Conservation (phyloP, 371 early-diverging fungal genomes). For the Mucor mucedo region DNA sequence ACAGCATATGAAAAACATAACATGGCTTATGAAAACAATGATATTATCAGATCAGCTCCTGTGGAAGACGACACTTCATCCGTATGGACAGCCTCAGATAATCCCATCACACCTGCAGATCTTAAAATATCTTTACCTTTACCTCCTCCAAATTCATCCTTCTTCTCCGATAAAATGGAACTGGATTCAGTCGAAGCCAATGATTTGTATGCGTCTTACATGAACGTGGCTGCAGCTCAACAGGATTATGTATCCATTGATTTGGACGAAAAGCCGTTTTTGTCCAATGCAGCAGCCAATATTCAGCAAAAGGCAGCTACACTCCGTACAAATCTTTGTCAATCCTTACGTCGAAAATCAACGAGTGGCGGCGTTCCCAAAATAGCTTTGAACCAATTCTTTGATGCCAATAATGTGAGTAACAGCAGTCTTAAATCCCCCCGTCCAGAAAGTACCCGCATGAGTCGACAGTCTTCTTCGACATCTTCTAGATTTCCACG, state of each 20-base stretch:
- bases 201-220: constrained; percentile 35
- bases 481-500: constrained; percentile 17
- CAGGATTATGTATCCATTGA: constrained; percentile 19
- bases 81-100: background rate
- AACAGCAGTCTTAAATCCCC: constrained; percentile 11
- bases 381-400: constrained; percentile 14
- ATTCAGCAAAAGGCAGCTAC: constrained; percentile 37
- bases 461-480: constrained; percentile 27
- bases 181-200: constrained; percentile 40
- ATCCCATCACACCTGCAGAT: background rate
- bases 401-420: constrained; percentile 3
- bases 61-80: constrained; percentile 5
- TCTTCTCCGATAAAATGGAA: constrained; percentile 54
- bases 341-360: constrained; percentile 43
- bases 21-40: background rate
- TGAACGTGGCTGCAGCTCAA: constrained; percentile 20
- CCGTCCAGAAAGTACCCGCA: constrained; percentile 6
- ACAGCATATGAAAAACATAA: constrained; percentile 1
- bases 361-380: constrained; percentile 7
- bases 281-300: constrained; percentile 20
- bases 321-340: constrained; percentile 31
- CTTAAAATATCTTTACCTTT: constrained; percentile 24
- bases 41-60: background rate
- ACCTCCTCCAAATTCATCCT: constrained; percentile 35
- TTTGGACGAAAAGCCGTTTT: constrained; percentile 10